Evolutionary conservation across 78 protist genomes (phyloP).

Genomic region (Guillardia theta): DNA sequence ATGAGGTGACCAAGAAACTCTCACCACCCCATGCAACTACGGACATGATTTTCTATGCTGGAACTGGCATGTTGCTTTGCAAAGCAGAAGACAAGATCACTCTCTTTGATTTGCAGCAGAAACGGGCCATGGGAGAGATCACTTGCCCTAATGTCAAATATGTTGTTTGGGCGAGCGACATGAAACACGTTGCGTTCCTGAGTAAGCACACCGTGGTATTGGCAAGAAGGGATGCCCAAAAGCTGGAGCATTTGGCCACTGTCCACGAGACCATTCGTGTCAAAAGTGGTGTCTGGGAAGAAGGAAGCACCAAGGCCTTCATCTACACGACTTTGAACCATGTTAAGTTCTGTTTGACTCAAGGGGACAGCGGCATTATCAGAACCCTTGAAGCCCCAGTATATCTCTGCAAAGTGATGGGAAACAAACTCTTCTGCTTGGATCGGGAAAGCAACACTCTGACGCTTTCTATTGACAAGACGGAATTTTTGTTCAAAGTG

Average conservation of each 20-base stretch:
- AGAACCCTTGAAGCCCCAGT: constrained; percentile 89
- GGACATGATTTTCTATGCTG: constrained; percentile 86
- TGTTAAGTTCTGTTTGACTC: constrained; percentile 83
- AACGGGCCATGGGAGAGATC: constrained; percentile 45
- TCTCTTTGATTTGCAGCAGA: constrained; percentile 88
- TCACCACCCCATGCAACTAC: constrained; percentile 62
- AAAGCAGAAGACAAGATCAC: constrained; percentile 79
- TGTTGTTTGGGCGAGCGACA: constrained; percentile 89
- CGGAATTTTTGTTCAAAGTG: constrained; percentile 89
- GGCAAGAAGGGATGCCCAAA: constrained; percentile 47
- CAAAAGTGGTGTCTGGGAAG: constrained; percentile 54
- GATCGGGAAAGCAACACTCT: constrained; percentile 85
- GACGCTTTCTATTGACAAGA: constrained; percentile 76
- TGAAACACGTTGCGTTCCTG: constrained; percentile 83
- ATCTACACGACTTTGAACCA: constrained; percentile 94
- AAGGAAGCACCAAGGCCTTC: constrained; percentile 77
- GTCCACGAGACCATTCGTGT: constrained; percentile 78
- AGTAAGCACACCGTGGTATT: constrained; percentile 75
- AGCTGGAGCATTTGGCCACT: constrained; percentile 78
- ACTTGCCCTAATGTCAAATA: constrained; percentile 69
- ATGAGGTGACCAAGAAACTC: constrained; percentile 77
- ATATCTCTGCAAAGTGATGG: constrained; percentile 74
- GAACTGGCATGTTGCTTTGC: constrained; percentile 73
- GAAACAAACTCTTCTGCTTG: constrained; percentile 70
- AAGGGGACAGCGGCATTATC: constrained; percentile 84